Conservation (phyloP, 1,139 yeast genomes). For the Candida sanyaensis region DNA sequence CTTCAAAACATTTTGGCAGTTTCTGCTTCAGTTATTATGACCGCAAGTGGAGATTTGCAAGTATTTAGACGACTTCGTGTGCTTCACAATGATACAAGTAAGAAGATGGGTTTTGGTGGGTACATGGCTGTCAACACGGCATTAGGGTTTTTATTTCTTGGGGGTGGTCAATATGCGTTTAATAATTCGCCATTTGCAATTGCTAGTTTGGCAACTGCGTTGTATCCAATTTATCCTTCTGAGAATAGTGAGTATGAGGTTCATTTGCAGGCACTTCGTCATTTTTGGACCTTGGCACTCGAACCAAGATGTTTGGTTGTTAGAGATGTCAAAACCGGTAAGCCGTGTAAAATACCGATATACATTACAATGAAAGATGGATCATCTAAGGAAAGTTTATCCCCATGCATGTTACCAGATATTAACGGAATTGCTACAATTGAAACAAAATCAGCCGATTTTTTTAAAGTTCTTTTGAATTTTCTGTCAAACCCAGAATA, state of each 20-base stretch:
- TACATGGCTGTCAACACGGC: slow-evolving; percentile 83
- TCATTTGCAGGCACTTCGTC: slow-evolving; percentile 83
- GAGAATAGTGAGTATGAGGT: slow-evolving; percentile 49
- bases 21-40: slow-evolving; percentile 74
- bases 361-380: slow-evolving; percentile 47
- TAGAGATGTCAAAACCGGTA: slow-evolving; percentile 64
- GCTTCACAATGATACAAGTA: slow-evolving; percentile 59
- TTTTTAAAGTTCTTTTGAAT: slow-evolving; percentile 47
- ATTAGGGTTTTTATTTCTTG: slow-evolving; percentile 82
- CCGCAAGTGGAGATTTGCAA: slow-evolving; percentile 88
- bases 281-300: slow-evolving; percentile 88
- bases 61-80: slow-evolving; percentile 72
- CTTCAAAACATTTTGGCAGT: slow-evolving; percentile 63
- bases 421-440: slow-evolving; percentile 48
- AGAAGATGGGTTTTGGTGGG: slow-evolving; percentile 60
- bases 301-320: slow-evolving; percentile 79
- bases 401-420: slow-evolving; percentile 77
- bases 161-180: slow-evolving; percentile 91
- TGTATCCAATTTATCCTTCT: slow-evolving; percentile 72
- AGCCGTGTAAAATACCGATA: slow-evolving; percentile 55
- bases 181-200: slow-evolving; percentile 63
- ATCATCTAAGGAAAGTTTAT: slow-evolving; percentile 22
- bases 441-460: slow-evolving; percentile 42
- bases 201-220: slow-evolving; percentile 72
- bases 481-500: slow-evolving; percentile 38